Percentiles rank a stretch among this genome's conserved stretches.
Conservation (phyloP, 2,329 filamentous ascomycete species). For the Massarina eburnea region DNA sequence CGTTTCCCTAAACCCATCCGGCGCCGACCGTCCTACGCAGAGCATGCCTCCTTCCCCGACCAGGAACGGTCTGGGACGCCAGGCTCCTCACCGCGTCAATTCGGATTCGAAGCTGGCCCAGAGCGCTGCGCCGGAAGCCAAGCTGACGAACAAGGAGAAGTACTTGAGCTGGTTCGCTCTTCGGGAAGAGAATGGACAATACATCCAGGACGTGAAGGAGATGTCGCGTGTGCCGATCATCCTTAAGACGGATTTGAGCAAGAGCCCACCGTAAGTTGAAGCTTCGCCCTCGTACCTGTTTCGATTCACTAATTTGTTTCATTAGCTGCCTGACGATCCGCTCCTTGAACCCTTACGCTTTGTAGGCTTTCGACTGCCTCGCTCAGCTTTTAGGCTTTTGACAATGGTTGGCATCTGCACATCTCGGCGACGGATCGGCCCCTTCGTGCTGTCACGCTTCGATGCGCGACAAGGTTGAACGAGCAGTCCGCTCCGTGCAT, state of each 20-base stretch:
- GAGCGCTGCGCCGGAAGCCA: constrained; percentile 68
- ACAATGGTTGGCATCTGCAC: neutral
- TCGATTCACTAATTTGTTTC: constrained; percentile 17
- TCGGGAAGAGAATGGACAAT: constrained; percentile 88
- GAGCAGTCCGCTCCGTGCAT: neutral
- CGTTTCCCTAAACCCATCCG: constrained; percentile 72
- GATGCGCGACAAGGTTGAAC: constrained; percentile 9
- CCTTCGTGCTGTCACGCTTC: constrained; percentile 21
- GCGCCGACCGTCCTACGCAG: constrained; percentile 79
- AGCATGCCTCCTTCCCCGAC: constrained; percentile 92
- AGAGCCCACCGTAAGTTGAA: constrained; percentile 94
- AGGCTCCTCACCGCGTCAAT: constrained; percentile 79
- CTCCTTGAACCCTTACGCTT: constrained; percentile 76
- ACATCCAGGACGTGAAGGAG: constrained; percentile 97
- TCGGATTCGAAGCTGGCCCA: constrained; percentile 91
- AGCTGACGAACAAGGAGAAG: constrained; percentile 91
- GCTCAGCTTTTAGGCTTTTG: neutral
- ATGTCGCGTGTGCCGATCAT: constrained; percentile 98
- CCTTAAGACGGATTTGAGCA: constrained; percentile 94
- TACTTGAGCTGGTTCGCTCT: constrained; percentile 88
- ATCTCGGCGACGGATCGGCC: neutral
- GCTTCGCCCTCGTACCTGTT: neutral
- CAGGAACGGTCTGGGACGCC: constrained; percentile 68
- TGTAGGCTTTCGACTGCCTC: constrained; percentile 34
- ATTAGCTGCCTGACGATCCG: constrained; percentile 78